phyloP scores from a whole-genome alignment of 805 yeast species.

The Saturnispora zaruensis region DNA sequence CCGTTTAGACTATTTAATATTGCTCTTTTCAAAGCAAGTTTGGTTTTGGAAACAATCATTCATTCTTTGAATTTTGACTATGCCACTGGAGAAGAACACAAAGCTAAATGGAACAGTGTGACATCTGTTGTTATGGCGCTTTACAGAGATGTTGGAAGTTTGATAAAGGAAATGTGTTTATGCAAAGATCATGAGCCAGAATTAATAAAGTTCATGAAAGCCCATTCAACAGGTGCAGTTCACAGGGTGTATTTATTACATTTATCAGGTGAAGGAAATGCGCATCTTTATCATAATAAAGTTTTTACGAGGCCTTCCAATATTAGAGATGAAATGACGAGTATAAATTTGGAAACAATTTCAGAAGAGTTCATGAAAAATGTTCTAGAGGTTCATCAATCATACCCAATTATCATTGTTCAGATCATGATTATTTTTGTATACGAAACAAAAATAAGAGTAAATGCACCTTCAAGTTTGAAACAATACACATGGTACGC shows the following conservation, averaged over 20 bases:
- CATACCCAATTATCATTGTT: background rate
- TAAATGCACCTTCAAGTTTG: background rate
- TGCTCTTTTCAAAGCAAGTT: conserved; percentile 12
- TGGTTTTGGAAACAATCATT: conserved; percentile 14
- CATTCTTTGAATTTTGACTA: conserved; percentile 14
- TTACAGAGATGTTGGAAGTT: conserved; percentile 9
- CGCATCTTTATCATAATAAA: conserved; percentile 11
- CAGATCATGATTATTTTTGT: conserved; percentile 9
- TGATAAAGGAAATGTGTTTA: conserved; percentile 10
- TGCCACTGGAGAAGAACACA: conserved; percentile 8
- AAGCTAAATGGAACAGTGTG: conserved; percentile 9
- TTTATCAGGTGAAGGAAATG: conserved; percentile 9
- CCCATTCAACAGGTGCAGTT: conserved; percentile 70
- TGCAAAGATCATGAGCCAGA: conserved; percentile 35
- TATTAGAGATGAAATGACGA: conserved; percentile 6
- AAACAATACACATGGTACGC: conserved; percentile 12
- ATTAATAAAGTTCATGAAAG: conserved; percentile 74
- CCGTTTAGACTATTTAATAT: conserved; percentile 14
- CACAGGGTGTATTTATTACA: conserved; percentile 12
- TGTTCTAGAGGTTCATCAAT: conserved; percentile 8
- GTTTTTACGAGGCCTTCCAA: conserved; percentile 9
- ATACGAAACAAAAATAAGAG: conserved; percentile 11
- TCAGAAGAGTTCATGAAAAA: background rate
- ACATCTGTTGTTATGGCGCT: conserved; percentile 9
- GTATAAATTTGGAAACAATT: conserved; percentile 4